Percentiles rank a stretch among this genome's conserved stretches.
phyloP scores from a whole-genome alignment of 148 eudicot species.

The Persicaria tinctoria region DNA sequence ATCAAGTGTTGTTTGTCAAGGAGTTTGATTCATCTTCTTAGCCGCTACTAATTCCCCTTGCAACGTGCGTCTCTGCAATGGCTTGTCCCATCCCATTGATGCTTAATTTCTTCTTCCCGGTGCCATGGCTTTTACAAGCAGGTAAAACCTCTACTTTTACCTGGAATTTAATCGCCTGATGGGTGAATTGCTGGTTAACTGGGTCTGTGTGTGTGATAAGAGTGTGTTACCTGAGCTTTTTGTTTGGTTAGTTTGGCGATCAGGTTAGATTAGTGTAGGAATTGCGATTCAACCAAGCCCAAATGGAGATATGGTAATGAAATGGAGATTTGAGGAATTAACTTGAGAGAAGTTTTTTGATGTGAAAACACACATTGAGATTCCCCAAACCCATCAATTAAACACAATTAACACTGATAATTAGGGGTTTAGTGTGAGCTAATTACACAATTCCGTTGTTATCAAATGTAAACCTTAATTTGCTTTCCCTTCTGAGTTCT shows the following conservation, averaged over 20 bases:
- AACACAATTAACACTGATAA: not conserved
- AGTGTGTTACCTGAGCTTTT: too few relatives aligned
- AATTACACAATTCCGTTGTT: not conserved
- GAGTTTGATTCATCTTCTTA: not conserved
- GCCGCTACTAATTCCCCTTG: not conserved
- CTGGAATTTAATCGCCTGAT: not conserved
- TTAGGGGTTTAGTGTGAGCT: not conserved
- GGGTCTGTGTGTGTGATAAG: not conserved
- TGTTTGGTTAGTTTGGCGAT: too few relatives aligned
- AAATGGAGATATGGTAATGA: not conserved
- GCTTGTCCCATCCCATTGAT: not conserved
- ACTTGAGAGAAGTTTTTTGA: not conserved
- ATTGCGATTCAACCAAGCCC: not conserved
- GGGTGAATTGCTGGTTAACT: not conserved
- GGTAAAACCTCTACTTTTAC: not conserved
- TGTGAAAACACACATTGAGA: not conserved
- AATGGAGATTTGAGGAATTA: not conserved
- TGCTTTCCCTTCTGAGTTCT: too few relatives aligned
- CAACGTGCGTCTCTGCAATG: not conserved
- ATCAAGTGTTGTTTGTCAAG: too few relatives aligned
- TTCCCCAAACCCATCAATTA: not conserved
- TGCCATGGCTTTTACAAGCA: not conserved
- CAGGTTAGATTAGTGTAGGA: not conserved
- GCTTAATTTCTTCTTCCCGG: not conserved
- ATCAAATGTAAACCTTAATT: too few relatives aligned